These are phyloP conservation scores for Dryadomyces quercivorus DNA, from an alignment of 2,329 filamentous ascomycete genomes.

Conservation along the genomic window DNA sequence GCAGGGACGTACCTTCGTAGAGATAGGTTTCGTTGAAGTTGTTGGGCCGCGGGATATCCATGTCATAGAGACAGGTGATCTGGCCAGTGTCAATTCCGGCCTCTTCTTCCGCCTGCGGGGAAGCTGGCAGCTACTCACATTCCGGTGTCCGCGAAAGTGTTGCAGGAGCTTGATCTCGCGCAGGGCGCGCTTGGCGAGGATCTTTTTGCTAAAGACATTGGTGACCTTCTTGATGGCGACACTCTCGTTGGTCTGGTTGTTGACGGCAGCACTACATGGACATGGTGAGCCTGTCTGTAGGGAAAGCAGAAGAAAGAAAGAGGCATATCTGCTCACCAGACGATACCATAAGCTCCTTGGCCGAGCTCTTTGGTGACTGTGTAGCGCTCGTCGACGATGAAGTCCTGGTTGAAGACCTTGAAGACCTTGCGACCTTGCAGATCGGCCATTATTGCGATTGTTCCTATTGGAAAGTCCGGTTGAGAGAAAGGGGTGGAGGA, in stretches of 20 bases:
- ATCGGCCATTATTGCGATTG: conserved; percentile 19
- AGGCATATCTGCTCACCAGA: conserved; percentile 55
- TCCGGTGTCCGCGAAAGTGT: conserved; percentile 86
- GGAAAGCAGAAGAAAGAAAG: background rate
- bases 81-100: conserved; percentile 24
- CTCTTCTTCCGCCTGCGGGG: no score
- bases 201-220: conserved; percentile 99
- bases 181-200: conserved; percentile 92
- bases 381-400: conserved; percentile 95
- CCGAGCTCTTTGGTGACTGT: conserved; percentile 97
- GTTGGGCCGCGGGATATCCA: conserved; percentile 95
- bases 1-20: conserved; percentile 70
- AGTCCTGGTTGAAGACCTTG: conserved; percentile 99
- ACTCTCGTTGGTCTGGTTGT: conserved; percentile 80
- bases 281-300: conserved; percentile 5
- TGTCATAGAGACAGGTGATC: conserved; percentile 98
- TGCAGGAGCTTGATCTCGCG: conserved; percentile 97
- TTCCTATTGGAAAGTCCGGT: no score
- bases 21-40: conserved; percentile 99
- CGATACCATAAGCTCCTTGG: conserved; percentile 96
- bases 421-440: conserved; percentile 65
- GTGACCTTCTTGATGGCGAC: conserved; percentile 99
- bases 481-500: background rate
- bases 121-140: conserved; percentile 41
- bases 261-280: conserved; percentile 66